Conservation (phyloP, 2,329 filamentous ascomycete species). For the Ambrosiella xylebori region DNA sequence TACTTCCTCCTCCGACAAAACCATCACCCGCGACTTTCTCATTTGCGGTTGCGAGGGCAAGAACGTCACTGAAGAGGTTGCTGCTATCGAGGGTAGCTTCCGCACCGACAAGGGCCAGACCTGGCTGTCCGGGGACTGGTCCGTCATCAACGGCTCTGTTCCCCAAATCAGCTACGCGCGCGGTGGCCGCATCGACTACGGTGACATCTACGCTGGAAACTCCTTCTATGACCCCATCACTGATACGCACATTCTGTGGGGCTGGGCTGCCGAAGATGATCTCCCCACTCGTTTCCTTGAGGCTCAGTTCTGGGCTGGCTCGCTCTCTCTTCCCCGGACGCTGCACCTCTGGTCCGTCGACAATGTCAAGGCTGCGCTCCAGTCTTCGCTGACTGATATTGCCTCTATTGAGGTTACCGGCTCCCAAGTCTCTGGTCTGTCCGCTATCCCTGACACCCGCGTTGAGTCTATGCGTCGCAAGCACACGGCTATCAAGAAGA, state of each 20-base stretch:
- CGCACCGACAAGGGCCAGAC: constrained; percentile 8
- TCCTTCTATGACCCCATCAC: constrained; percentile 14
- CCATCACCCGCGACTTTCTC: constrained; percentile 6
- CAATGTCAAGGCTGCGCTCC: constrained; percentile 7
- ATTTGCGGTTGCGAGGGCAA: constrained; percentile 9
- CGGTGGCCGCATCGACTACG: constrained; percentile 15
- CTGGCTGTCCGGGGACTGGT: constrained; percentile 5
- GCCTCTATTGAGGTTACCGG: constrained; percentile 5
- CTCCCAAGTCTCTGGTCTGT: constrained; percentile 6
- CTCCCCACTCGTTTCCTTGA: constrained; percentile 5
- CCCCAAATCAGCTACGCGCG: constrained; percentile 5
- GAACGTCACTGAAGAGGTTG: not conserved
- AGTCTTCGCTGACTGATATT: constrained; percentile 5
- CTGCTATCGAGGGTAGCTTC: not conserved
- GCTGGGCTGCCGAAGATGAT: constrained; percentile 9
- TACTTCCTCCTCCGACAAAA: not conserved
- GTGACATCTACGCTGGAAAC: constrained; percentile 16
- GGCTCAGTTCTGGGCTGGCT: constrained; percentile 9
- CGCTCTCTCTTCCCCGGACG: constrained; percentile 8
- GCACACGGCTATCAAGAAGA: constrained; percentile 3
- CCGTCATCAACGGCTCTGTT: constrained; percentile 1
- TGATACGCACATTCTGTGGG: constrained; percentile 4
- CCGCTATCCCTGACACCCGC: constrained; percentile 7
- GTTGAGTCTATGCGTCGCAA: constrained; percentile 5
- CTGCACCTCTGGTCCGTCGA: constrained; percentile 8